phyloP scores from a whole-genome alignment of 2,329 filamentous ascomycete genomes.

The Ceratocystis huliohia region DNA sequence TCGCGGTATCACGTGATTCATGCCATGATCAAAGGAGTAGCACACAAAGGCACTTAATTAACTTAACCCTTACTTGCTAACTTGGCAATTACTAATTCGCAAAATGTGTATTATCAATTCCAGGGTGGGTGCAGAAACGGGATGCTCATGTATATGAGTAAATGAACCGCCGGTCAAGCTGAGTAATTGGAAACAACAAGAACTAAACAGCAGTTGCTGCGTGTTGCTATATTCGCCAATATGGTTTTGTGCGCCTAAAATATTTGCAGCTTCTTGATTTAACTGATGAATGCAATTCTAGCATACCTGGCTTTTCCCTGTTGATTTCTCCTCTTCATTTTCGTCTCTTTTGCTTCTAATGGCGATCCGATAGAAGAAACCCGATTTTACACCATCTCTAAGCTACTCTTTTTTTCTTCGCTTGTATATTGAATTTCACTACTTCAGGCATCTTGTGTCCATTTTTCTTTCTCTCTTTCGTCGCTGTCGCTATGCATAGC shows the following conservation, averaged over 20 bases:
- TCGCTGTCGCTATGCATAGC: constrained; percentile 12
- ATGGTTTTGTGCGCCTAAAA: constrained; percentile 5
- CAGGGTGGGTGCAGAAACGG: no score
- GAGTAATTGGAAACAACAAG: neutral
- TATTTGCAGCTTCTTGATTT: neutral
- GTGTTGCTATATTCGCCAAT: neutral
- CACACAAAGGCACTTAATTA: neutral
- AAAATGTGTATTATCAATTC: neutral
- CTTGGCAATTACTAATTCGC: neutral
- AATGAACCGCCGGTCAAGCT: no score
- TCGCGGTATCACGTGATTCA: neutral
- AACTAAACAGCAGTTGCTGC: neutral
- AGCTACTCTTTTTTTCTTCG: neutral
- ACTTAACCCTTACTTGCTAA: no score
- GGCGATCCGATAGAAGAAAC: neutral
- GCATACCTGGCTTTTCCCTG: neutral
- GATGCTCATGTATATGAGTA: no score
- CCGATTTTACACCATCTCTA: neutral
- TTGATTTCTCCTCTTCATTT: constrained; percentile 1
- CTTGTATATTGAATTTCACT: neutral
- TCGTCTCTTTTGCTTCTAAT: neutral
- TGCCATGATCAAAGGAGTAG: neutral
- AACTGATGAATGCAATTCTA: neutral
- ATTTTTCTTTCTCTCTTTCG: neutral
- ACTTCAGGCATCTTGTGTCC: neutral